Evolutionary conservation across 257 asterid species (phyloP).

Genomic region (Gynochthodes officinalis): DNA sequence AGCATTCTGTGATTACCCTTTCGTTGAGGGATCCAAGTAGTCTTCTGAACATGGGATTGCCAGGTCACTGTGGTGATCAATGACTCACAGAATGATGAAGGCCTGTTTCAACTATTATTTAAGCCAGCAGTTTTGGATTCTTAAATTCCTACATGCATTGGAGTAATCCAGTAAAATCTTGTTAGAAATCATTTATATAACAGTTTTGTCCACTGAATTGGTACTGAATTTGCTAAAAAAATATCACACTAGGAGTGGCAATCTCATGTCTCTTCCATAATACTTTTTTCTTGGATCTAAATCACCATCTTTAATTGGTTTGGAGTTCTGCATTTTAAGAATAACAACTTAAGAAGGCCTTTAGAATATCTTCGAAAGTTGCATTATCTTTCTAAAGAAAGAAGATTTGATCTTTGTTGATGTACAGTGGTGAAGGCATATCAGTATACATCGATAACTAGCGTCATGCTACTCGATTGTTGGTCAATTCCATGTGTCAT

Average conservation of each 20-base stretch:
- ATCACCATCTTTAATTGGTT: not conserved
- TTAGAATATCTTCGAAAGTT: not conserved
- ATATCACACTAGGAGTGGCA: not conserved
- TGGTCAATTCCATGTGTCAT: constrained; percentile 96
- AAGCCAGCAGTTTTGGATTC: not conserved
- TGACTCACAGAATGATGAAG: not conserved
- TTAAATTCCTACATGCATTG: not conserved
- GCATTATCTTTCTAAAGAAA: not conserved
- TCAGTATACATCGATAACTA: constrained; percentile 89
- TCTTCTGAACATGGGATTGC: not conserved
- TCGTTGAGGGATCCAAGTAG: not conserved
- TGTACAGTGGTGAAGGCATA: constrained; percentile 89
- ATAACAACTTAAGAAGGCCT: not conserved
- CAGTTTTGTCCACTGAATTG: not conserved
- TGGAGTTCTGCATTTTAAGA: not conserved
- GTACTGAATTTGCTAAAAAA: not conserved
- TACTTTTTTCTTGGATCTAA: not conserved
- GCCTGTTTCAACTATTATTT: not conserved
- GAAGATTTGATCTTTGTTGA: constrained; percentile 3
- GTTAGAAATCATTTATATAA: not conserved
- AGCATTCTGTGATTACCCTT: not conserved
- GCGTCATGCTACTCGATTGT: constrained; percentile 94
- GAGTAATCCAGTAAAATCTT: not conserved
- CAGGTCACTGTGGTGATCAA: not conserved
- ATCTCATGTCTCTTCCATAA: not conserved